These are phyloP conservation scores for Effrenium voratum DNA, from an alignment of 73 alveolate species.

Conservation along the genomic window DNA sequence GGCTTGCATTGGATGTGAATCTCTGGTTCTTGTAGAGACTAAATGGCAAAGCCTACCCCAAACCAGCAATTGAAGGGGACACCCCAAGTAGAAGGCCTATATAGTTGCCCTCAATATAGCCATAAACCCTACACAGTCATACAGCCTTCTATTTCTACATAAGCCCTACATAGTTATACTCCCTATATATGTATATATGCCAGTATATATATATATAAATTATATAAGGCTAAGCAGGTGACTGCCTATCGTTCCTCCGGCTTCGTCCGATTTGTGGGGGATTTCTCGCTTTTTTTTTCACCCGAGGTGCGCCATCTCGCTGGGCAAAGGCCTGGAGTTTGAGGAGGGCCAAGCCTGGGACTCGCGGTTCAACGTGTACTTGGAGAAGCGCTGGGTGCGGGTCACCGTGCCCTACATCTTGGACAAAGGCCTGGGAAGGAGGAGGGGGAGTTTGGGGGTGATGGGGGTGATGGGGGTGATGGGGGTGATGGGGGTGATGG, in stretches of 20 bases:
- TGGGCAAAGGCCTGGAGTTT: constrained; percentile 73
- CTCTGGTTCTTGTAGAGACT: too few species aligned
- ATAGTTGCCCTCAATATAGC: too few species aligned
- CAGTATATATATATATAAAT: too few species aligned
- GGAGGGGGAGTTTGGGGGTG: neutral
- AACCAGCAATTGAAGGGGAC: too few species aligned
- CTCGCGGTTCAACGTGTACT: constrained; percentile 1
- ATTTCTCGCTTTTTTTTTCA: neutral
- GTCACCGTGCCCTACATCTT: constrained; percentile 76
- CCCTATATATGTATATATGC: neutral
- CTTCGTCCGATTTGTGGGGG: neutral
- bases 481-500: neutral
- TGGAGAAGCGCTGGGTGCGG: constrained; percentile 72
- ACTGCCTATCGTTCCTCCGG: neutral
- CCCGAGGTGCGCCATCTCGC: constrained; percentile 59
- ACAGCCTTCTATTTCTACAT: too few species aligned
- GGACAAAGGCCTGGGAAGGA: constrained; percentile 15
- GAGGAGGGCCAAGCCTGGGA: constrained; percentile 57
- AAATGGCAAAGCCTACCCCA: too few species aligned
- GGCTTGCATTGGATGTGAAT: too few species aligned
- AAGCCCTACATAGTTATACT: too few species aligned
- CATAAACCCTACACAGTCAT: too few species aligned
- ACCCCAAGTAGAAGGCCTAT: too few species aligned
- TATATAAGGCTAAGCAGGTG: neutral
- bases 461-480: neutral